phyloP scores from a whole-genome alignment of 768 basidiomycete genomes.

The Coprinopsis sp. region DNA sequence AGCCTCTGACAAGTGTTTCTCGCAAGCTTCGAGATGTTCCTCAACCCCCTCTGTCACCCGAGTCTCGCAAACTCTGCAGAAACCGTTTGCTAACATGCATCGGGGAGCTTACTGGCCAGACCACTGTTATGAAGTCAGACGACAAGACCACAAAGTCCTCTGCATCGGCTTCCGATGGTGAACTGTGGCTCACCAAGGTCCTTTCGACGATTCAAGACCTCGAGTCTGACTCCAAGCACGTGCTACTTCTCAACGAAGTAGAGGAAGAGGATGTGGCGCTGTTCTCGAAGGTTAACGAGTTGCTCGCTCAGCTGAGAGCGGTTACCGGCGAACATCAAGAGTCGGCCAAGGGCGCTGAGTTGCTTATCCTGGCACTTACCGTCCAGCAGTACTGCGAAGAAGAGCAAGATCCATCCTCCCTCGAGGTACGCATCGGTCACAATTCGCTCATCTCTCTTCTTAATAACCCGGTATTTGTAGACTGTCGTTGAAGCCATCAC shows the following conservation, averaged over 20 bases:
- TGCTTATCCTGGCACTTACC: constrained; percentile 66
- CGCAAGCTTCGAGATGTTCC: constrained; percentile 57
- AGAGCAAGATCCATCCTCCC: constrained; percentile 42
- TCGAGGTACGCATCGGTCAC: constrained; percentile 56
- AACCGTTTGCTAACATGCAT: constrained; percentile 68
- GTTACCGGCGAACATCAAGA: constrained; percentile 35
- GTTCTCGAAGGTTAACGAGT: constrained; percentile 40
- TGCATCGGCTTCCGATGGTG: constrained; percentile 64
- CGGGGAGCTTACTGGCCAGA: constrained; percentile 64
- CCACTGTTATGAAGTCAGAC: constrained; percentile 45
- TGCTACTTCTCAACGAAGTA: constrained; percentile 42
- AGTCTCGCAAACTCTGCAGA: constrained; percentile 61
- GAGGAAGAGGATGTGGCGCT: constrained; percentile 53
- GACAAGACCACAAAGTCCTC: constrained; percentile 51
- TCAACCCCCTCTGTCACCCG: constrained; percentile 68
- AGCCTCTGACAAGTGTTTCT: not conserved
- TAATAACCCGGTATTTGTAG: constrained; percentile 28
- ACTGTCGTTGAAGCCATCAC: constrained; percentile 54
- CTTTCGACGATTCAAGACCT: constrained; percentile 51
- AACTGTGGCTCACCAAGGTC: constrained; percentile 74
- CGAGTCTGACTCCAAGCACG: constrained; percentile 68
- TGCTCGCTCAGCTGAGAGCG: constrained; percentile 37
- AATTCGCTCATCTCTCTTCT: constrained; percentile 7
- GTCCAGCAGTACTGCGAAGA: constrained; percentile 72
- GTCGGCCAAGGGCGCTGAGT: constrained; percentile 60